phyloP scores from a whole-genome alignment of 2,329 filamentous ascomycete species.

The Zasmidium cellare region DNA sequence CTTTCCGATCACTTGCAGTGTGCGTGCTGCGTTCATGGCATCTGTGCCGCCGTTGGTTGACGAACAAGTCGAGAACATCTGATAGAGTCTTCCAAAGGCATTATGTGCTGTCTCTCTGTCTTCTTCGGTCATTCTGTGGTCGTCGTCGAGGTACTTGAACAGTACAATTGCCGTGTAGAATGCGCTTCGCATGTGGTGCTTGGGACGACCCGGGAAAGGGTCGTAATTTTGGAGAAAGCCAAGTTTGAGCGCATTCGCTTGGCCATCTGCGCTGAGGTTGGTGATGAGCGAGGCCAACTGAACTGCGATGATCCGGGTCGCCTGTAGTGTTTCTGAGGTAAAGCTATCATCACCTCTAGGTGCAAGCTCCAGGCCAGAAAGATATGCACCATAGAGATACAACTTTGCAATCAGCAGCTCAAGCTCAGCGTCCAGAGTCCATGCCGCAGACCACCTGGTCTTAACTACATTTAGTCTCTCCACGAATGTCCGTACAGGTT shows the following conservation, averaged over 20 bases:
- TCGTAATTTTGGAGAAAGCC: neutral
- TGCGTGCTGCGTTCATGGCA: neutral
- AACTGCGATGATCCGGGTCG: neutral
- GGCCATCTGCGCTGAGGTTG: neutral
- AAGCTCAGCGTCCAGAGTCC: conserved; percentile 8
- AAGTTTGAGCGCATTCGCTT: neutral
- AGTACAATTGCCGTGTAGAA: conserved; percentile 2
- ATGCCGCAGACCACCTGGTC: neutral
- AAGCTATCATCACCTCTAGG: neutral
- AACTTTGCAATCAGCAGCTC: conserved; percentile 3
- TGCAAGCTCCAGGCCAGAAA: neutral
- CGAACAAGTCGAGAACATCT: conserved; percentile 1
- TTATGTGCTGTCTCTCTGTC: conserved; percentile 2
- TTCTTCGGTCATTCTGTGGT: neutral
- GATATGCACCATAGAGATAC: conserved; percentile 2
- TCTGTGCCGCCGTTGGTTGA: neutral
- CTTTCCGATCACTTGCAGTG: neutral
- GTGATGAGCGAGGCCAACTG: neutral
- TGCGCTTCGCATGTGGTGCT: neutral
- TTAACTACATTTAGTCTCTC: conserved; percentile 1
- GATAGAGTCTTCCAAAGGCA: conserved; percentile 1
- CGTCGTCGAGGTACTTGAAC: conserved; percentile 7
- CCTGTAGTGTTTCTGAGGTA: neutral
- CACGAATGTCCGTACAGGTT: neutral
- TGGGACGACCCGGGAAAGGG: conserved; percentile 2